Evolutionary conservation across 495 filamentous ascomycete genomes (phyloP).

Genomic region (Parachaetomium inaequale): DNA sequence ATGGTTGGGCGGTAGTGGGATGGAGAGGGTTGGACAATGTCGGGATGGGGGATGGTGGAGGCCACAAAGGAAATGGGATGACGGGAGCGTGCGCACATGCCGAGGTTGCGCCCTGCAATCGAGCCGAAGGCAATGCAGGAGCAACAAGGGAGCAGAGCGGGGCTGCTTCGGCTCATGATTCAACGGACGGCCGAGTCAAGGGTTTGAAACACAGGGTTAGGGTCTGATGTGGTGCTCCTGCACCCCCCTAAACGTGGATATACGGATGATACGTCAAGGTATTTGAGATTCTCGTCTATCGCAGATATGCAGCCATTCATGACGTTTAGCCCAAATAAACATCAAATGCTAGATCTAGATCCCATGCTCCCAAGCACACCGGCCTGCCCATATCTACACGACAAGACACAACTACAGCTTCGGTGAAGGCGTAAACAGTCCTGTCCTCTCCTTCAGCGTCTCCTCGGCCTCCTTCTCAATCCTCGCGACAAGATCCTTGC

Average conservation of each 20-base stretch:
- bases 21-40: neutral
- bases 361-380: neutral
- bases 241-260: too few relatives aligned
- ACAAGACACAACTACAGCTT: slow-evolving; percentile 37
- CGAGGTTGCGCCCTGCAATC: slow-evolving; percentile 25
- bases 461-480: slow-evolving; percentile 61
- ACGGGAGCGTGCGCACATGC: slow-evolving; percentile 23
- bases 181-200: neutral
- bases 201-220: slow-evolving; percentile 21
- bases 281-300: too few relatives aligned
- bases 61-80: slow-evolving; percentile 12
- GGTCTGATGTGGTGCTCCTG: slow-evolving; percentile 9
- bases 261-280: too few relatives aligned
- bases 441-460: slow-evolving; percentile 44
- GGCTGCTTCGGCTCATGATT: slow-evolving; percentile 15
- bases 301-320: too few relatives aligned
- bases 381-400: slow-evolving; percentile 1
- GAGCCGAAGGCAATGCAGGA: neutral
- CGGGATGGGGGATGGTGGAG: neutral
- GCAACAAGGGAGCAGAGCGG: slow-evolving; percentile 5
- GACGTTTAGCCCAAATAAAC: too few relatives aligned
- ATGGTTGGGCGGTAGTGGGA: neutral
- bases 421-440: slow-evolving; percentile 36
- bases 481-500: slow-evolving; percentile 50
- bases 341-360: neutral